Conservation (phyloP, 23 red algal genomes). For the Gracilaria domingensis region DNA sequence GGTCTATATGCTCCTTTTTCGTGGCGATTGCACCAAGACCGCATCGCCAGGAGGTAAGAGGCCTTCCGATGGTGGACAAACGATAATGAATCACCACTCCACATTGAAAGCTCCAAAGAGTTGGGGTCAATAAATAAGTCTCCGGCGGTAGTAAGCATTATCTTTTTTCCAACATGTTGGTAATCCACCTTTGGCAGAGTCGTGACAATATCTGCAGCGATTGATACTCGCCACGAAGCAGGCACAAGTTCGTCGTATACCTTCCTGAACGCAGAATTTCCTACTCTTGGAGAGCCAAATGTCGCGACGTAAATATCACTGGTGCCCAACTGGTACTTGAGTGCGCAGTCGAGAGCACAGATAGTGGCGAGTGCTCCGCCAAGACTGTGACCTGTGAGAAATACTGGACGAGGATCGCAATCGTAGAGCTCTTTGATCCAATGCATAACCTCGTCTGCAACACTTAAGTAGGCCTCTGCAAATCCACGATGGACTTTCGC, state of each 20-base stretch:
- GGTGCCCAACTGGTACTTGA: constrained; percentile 48
- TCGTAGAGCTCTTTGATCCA: constrained; percentile 53
- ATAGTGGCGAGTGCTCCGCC: constrained; percentile 77
- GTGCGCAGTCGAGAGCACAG: constrained; percentile 66
- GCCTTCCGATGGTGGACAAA: constrained; percentile 79
- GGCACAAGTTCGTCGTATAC: constrained; percentile 67
- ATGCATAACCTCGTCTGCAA: constrained; percentile 62
- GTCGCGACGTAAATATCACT: constrained; percentile 79
- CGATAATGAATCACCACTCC: constrained; percentile 71
- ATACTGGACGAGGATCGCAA: constrained; percentile 66
- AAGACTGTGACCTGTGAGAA: constrained; percentile 78
- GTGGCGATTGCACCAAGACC: constrained; percentile 77
- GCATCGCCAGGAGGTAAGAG: constrained; percentile 80
- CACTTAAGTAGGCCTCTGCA: constrained; percentile 67
- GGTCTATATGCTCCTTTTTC: constrained; percentile 69
- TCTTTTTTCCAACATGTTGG: constrained; percentile 81
- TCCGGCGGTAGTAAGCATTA: constrained; percentile 73
- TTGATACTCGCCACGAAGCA: constrained; percentile 67
- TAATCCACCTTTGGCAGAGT: constrained; percentile 78
- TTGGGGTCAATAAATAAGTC: constrained; percentile 83
- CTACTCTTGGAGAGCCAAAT: constrained; percentile 74
- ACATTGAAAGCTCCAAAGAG: constrained; percentile 78
- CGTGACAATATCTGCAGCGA: constrained; percentile 75
- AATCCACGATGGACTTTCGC: constrained; percentile 81
- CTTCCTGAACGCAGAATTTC: constrained; percentile 63